Evolutionary conservation across 2,329 filamentous ascomycete species (phyloP), one percentile per base, ranked within the genome.

Genomic region (Ascochyta lentis): DNA sequence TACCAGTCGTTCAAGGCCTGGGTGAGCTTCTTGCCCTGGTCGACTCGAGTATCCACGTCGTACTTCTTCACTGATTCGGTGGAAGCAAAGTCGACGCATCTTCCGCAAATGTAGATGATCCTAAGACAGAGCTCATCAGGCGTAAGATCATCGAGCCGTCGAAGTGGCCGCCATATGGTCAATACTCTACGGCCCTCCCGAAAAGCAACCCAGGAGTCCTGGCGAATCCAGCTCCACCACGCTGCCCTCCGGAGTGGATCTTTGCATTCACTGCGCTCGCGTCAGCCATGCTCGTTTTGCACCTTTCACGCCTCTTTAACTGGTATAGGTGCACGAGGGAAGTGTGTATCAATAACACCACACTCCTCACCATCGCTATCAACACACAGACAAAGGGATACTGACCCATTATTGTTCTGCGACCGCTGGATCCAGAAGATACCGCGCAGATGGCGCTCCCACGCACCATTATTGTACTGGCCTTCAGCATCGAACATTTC

Each of bases 221-320:
- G 86, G n/a, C 84, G 77, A 3, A 88, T 73, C 86, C 86, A 89
- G 0, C 82, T 81, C 86, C 86, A 89, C 86, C 86, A 88, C 0
- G 85, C 83, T 0, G 84, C 82, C 58, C 83, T 80, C 38, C 82
- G 78, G 0, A 88, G 74, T 0, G 84, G 83, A 0, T 81, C 80
- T 15, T 54, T 60, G 0, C 80, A 82, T 45, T 84, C 84, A 1
- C 84, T 56, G n/a, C 10, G 9, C 5, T 9, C 6, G 22, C n/a
- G 24, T 56, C 33, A 56, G 53, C 15, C n/a, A 13, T 22, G 23
- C 31, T 33, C 13, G 13, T 2, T 22, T 12, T 27, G 4, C 13
- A 16, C 12, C 27, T 23, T 22, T 26, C 15, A 2, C 7, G 6
- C 12, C 5, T 9, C 15, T 5, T n/a, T 6, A 3, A 4, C 6